Conservation (phyloP, 306 rosid genomes). For the Boehmeria nivea region DNA sequence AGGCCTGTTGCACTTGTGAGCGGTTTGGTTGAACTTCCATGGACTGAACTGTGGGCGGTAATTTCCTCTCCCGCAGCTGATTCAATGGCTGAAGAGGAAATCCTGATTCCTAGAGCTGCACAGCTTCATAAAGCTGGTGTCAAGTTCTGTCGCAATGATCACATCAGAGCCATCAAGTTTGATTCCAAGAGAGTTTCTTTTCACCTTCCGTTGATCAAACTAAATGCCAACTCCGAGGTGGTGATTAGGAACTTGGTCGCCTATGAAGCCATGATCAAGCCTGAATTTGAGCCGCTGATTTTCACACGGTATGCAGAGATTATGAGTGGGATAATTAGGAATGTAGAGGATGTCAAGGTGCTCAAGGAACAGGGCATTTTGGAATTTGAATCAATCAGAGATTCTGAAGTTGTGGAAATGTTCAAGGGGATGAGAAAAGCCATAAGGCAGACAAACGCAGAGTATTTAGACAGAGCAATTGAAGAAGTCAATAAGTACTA, state of each 20-base stretch:
- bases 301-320: conserved; percentile 20
- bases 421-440: neutral
- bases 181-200: neutral
- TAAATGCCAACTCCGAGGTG: conserved; percentile 8
- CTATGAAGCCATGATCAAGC: conserved; percentile 25
- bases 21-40: neutral
- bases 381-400: neutral
- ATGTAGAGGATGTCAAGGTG: conserved; percentile 21
- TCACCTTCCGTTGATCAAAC: neutral
- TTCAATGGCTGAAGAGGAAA: neutral
- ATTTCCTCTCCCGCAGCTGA: neutral
- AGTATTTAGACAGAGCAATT: neutral
- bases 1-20: neutral
- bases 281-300: neutral
- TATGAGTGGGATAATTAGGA: conserved; percentile 22
- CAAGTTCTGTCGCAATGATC: neutral
- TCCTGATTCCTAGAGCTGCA: conserved; percentile 1
- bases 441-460: neutral
- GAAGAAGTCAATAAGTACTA: neutral
- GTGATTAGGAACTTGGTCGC: conserved; percentile 32
- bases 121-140: neutral
- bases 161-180: conserved; percentile 4
- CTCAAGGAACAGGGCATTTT: neutral
- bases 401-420: neutral
- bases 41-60: too few relatives aligned